Evolutionary conservation across 2,329 filamentous ascomycete species (phyloP), one percentile per base, ranked within the genome.

Genomic region (Microthyrium microscopicum): DNA sequence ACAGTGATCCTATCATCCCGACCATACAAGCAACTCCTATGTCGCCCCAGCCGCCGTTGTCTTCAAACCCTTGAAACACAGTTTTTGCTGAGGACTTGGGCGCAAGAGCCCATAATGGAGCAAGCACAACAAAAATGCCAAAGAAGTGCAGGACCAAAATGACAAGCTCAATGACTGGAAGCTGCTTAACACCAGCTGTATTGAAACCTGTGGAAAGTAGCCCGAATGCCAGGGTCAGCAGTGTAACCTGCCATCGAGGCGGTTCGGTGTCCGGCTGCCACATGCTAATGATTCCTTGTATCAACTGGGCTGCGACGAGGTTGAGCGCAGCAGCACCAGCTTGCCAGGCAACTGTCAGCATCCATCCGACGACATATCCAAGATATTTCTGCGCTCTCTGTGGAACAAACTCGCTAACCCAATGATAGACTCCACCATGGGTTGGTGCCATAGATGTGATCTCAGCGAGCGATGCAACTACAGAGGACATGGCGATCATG

Each of bases 351-450:
- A 37, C 12, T 15, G 32, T 26, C n/a, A 50, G 54, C 20, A 57
- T 47, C 58, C 58, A n/a, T n/a, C 35, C 40, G 20, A 37, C 28
- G 18, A 39, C 30, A 26, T 41, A 41, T 26, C 34, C 35, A 16
- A 41, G 39, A 13, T 29, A 40, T 13, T 30, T 33, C 20, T 41
- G 40, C 18, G 18, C 26, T 13, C 20, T 17, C 16, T 28, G 18
- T 4, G 40, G 40, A 9, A 39, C 35, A 20, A 41, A 41, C 17
- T 41, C 39, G 19, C 31, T 39, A 2, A 41, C 39, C 40, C 54
- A 57, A 32, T 57, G 53, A 20, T 57, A 57, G 37, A 57, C 54
- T 2, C 54, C 54, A 26, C 37, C 37, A n/a, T 36, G 28, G 13
- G 37, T 39, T 3, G 39, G 37, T 3, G 35, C 37, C 39, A 41